A percentile compares a stretch with the other conserved stretches of the same genome.
Evolutionary conservation across 306 rosid genomes (phyloP).

Genomic region (Geum urbanum): DNA sequence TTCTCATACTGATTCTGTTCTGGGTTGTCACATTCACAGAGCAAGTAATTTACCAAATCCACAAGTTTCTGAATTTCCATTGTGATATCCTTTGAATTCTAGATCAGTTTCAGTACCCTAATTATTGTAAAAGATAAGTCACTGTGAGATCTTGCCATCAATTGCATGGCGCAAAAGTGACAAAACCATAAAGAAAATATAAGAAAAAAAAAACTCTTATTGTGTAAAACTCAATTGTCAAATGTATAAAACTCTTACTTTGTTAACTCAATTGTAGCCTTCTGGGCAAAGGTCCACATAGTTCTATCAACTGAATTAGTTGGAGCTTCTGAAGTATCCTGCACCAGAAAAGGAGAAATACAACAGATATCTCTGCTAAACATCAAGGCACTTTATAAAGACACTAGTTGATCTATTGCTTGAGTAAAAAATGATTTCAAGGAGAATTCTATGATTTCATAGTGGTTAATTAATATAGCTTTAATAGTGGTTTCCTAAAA

Average conservation of each 20-base stretch:
- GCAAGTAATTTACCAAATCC: constrained; percentile 59
- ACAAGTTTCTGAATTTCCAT: constrained; percentile 94
- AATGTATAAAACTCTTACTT: constrained; percentile 55
- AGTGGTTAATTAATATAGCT: too few species aligned
- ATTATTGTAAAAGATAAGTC: constrained; percentile 47
- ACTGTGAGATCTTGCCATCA: constrained; percentile 26
- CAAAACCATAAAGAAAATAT: not conserved
- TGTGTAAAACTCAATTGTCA: too few species aligned
- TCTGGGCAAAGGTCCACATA: constrained; percentile 82
- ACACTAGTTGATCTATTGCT: not conserved
- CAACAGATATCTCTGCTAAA: constrained; percentile 10
- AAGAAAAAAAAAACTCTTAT: not conserved
- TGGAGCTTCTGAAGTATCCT: constrained; percentile 68
- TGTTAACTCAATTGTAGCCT: constrained; percentile 88
- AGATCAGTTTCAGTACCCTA: constrained; percentile 99
- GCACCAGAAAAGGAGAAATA: constrained; percentile 12
- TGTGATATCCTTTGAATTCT: constrained; percentile 94
- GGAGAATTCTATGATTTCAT: too few species aligned
- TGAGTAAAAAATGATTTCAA: too few species aligned
- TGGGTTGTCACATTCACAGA: not conserved
- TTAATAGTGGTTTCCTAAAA: too few species aligned
- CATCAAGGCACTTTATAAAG: not conserved
- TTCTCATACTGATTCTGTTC: too few species aligned
- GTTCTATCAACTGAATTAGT: constrained; percentile 60
- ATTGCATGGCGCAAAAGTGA: not conserved